Evolutionary conservation across 2,329 filamentous ascomycete genomes (phyloP).

Genomic region (Aspergillus quadricinctus): DNA sequence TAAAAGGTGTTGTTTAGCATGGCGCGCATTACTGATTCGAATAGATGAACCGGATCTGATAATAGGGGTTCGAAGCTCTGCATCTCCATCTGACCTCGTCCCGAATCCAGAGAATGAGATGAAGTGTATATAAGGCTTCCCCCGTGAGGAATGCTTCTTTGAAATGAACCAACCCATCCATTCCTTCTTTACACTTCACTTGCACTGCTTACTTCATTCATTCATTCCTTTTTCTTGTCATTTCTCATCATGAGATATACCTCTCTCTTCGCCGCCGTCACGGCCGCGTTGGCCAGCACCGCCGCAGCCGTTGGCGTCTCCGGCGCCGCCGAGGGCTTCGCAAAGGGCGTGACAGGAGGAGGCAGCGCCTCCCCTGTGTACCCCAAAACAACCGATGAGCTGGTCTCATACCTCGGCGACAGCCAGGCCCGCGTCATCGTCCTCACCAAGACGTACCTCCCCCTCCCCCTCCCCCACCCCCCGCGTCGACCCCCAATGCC

Average conservation of each 20-base stretch:
- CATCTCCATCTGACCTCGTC: background rate
- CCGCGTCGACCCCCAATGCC: too few relatives aligned
- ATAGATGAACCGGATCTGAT: background rate
- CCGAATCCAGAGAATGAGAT: background rate
- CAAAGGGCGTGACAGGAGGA: slow-evolving; percentile 55
- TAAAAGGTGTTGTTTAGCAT: background rate
- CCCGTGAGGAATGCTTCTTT: background rate
- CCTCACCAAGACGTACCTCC: slow-evolving; percentile 12
- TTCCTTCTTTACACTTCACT: background rate
- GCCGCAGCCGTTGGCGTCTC: slow-evolving; percentile 12
- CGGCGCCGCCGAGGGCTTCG: slow-evolving; percentile 42
- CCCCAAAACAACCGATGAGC: slow-evolving; percentile 50
- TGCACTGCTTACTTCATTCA: background rate
- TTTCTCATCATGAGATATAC: slow-evolving; percentile 1
- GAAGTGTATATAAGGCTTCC: background rate
- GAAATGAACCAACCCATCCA: background rate
- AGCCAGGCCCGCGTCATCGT: slow-evolving; percentile 53
- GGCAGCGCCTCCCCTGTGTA: slow-evolving; percentile 51
- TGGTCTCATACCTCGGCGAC: slow-evolving; percentile 56
- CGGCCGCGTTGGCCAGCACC: background rate
- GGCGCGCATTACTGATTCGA: background rate
- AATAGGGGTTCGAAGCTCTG: background rate
- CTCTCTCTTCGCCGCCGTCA: slow-evolving; percentile 1
- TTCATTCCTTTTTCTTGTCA: background rate
- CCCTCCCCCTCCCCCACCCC: too few relatives aligned